Evolutionary conservation across 1,284 basidiomycete species (phyloP).

Genomic region (Phaffia rhodozyma): DNA sequence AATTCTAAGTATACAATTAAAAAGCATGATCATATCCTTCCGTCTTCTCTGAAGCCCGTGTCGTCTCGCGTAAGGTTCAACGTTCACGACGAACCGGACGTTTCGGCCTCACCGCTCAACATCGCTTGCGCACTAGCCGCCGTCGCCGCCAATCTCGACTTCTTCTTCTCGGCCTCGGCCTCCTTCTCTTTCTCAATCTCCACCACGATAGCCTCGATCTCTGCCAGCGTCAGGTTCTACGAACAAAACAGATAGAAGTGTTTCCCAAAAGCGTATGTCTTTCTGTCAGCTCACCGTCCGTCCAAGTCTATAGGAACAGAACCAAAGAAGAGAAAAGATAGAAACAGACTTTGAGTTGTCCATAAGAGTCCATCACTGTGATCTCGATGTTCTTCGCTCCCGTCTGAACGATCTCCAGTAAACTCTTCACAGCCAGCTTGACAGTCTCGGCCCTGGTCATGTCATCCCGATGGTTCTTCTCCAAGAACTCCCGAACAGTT

Average conservation of each 20-base stretch:
- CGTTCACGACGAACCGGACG: no score
- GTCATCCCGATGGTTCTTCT: slow-evolving; percentile 95
- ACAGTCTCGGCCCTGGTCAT: slow-evolving; percentile 78
- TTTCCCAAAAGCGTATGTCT: neutral
- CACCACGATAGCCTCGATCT: slow-evolving; percentile 80
- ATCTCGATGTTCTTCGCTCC: slow-evolving; percentile 99
- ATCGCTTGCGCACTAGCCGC: slow-evolving; percentile 76
- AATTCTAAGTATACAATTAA: no score
- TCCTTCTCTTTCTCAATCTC: slow-evolving; percentile 94
- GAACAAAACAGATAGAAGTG: neutral
- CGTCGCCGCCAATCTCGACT: slow-evolving; percentile 60
- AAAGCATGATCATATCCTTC: no score
- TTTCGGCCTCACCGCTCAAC: slow-evolving; percentile 42
- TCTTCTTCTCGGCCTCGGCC: slow-evolving; percentile 82
- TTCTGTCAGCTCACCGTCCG: no score
- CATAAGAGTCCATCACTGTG: slow-evolving; percentile 88
- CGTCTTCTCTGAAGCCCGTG: no score
- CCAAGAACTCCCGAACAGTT: slow-evolving; percentile 95
- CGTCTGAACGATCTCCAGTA: slow-evolving; percentile 97
- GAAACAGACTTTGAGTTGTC: slow-evolving; percentile 65
- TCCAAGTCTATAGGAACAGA: neutral
- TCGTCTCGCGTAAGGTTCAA: no score
- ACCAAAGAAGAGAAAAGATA: neutral
- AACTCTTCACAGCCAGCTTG: slow-evolving; percentile 88
- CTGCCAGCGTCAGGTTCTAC: slow-evolving; percentile 67